Conservation (phyloP, 2,329 filamentous ascomycete species). For the Penicillium sp. region DNA sequence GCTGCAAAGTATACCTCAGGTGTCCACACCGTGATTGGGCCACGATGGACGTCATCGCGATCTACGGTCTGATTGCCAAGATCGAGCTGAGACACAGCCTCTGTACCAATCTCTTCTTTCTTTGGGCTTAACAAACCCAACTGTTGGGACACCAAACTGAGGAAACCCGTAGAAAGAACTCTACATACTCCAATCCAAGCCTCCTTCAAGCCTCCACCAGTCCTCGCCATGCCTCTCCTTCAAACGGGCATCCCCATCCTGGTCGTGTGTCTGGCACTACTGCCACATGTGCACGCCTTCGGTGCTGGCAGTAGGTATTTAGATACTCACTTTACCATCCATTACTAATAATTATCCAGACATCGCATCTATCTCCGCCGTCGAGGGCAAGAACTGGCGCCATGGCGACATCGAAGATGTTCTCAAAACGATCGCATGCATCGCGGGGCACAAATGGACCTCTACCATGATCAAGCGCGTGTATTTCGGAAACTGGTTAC, state of each 20-base stretch:
- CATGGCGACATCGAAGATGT: slow-evolving; percentile 76
- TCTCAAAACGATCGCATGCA: slow-evolving; percentile 73
- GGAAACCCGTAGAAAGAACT: not conserved
- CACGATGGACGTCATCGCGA: slow-evolving; percentile 12
- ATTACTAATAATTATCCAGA: slow-evolving; percentile 30
- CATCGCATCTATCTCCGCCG: slow-evolving; percentile 50
- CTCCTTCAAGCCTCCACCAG: not conserved
- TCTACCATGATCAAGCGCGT: slow-evolving; percentile 73
- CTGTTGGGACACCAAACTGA: not conserved
- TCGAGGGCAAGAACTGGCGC: slow-evolving; percentile 55
- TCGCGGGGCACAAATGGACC: slow-evolving; percentile 83
- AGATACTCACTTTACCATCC: not conserved
- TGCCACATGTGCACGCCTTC: slow-evolving; percentile 44
- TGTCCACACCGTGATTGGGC: not conserved
- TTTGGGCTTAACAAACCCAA: not conserved
- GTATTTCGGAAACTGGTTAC: slow-evolving; percentile 85
- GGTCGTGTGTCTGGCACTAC: slow-evolving; percentile 37
- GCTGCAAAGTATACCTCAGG: not conserved
- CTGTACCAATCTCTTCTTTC: not conserved
- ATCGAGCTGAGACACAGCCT: slow-evolving; percentile 12
- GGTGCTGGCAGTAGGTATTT: slow-evolving; percentile 44
- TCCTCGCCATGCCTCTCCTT: slow-evolving; percentile 20
- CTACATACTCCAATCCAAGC: not conserved
- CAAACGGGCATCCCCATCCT: slow-evolving; percentile 32
- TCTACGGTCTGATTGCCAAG: slow-evolving; percentile 10